Base-by-base conservation (phyloP, 257 asterid species). In the Linderniella brevidens region DNA sequence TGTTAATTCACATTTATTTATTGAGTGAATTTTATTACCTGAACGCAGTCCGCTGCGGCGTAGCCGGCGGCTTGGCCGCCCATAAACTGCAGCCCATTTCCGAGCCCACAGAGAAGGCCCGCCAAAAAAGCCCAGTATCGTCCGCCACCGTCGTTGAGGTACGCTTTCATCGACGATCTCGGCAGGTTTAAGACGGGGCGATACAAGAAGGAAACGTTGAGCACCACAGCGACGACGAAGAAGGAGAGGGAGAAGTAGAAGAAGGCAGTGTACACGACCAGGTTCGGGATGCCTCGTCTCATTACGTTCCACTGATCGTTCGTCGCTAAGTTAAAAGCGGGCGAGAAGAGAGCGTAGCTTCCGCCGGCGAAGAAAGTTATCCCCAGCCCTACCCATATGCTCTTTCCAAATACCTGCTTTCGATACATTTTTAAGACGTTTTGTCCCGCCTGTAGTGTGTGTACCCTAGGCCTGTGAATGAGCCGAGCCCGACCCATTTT, bases 1-100 rank as follows among this genome's bases (percentile, higher is more conserved):
- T 25, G 32, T 6, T 2, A 25, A 25, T 6, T 25, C 32, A 25
- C 6, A 2, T 25, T 25, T 25, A 25, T 25, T 25, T 25, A 2
- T 25, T n/a, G n/a, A n/a, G n/a, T n/a, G n/a, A n/a, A 25, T 25
- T 25, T 25, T 25, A 56, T 41, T 3, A 70, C 75, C 68, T 71
- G 83, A 41, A 75, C 79, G 41, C 74, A 62, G 32, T 71, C 79
- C 0, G 79, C 83, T n/a, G 83, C 79, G 0, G 76, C 76, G 48
- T 75, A 75, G 13, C 79, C 76, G 11, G 76, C 79, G 19, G 83
- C 76, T 42, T 75, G 76, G 20, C 83, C 83, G 13, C 82, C 82
- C 64, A 70, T 66, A 58, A 71, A 75, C 57, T 71, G 82, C 46
- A 71, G 61, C 25, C 79, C 83, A 14, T 68, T 75, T 53, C 79